Percentiles rank a stretch among this genome's conserved stretches.
Conservation (phyloP, 768 basidiomycete genomes). For the Amylocystis lapponica region DNA sequence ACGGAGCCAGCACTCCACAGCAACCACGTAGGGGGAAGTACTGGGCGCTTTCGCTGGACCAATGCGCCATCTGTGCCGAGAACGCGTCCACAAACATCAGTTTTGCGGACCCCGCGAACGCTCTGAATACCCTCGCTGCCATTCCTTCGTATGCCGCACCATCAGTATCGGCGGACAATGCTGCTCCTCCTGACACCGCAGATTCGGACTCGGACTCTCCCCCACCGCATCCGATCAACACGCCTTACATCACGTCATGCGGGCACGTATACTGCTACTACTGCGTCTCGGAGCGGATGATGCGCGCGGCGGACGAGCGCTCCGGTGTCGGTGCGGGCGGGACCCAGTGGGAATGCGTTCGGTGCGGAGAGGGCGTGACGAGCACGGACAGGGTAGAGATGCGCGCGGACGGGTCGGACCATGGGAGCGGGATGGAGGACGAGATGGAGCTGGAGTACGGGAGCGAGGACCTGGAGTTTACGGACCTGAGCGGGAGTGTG, state of each 20-base stretch:
- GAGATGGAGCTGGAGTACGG: conserved; percentile 14
- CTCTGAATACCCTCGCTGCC: conserved; percentile 31
- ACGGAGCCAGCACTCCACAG: neutral
- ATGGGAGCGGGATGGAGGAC: conserved; percentile 19
- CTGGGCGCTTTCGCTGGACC: conserved; percentile 59
- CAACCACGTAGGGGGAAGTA: conserved; percentile 48
- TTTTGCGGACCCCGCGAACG: conserved; percentile 45
- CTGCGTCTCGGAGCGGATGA: conserved; percentile 81
- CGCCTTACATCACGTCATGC: conserved; percentile 79
- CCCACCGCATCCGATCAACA: conserved; percentile 63
- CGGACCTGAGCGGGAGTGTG: conserved; percentile 23
- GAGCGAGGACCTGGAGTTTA: conserved; percentile 22
- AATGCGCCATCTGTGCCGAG: conserved; percentile 90
- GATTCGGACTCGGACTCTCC: conserved; percentile 36
- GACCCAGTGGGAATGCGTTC: conserved; percentile 75
- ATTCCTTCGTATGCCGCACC: conserved; percentile 19
- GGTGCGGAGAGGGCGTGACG: conserved; percentile 65
- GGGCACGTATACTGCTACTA: conserved; percentile 91
- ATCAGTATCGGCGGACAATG: neutral
- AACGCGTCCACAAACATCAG: conserved; percentile 60
- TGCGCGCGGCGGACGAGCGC: conserved; percentile 60
- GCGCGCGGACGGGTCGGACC: conserved; percentile 25
- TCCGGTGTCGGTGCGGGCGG: conserved; percentile 32
- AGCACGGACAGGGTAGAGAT: conserved; percentile 58
- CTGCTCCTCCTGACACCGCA: conserved; percentile 17